These are phyloP conservation scores for Xylaria sp. DNA, from an alignment of 2,329 filamentous ascomycete genomes.

Conservation along the genomic window DNA sequence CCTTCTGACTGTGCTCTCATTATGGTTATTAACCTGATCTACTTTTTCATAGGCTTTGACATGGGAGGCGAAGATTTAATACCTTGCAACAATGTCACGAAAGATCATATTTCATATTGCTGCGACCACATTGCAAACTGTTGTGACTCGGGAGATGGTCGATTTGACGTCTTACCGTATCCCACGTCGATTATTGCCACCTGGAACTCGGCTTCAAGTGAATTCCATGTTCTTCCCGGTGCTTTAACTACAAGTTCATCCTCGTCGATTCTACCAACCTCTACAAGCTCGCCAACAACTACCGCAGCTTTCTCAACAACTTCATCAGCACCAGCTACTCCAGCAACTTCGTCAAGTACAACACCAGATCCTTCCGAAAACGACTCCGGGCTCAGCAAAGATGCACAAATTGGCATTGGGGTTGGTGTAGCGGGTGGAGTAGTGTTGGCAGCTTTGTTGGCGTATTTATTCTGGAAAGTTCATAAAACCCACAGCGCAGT, in stretches of 20 bases:
- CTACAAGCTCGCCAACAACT: background rate
- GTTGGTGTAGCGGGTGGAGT: slow-evolving; percentile 6
- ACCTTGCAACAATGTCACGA: slow-evolving; percentile 20
- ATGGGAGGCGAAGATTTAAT: slow-evolving; percentile 15
- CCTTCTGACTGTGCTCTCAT: background rate
- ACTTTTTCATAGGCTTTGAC: background rate
- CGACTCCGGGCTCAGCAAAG: background rate
- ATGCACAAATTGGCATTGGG: background rate
- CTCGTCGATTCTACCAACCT: background rate
- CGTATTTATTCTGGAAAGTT: background rate
- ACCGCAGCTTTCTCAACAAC: background rate
- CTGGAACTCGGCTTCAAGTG: slow-evolving; percentile 5
- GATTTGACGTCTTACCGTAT: slow-evolving; percentile 13
- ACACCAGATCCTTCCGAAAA: background rate
- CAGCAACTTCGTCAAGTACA: background rate
- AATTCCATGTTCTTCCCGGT: background rate
- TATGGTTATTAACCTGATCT: background rate
- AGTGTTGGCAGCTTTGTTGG: background rate
- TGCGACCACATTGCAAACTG: slow-evolving; percentile 11
- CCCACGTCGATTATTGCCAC: slow-evolving; percentile 8
- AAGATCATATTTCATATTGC: slow-evolving; percentile 13
- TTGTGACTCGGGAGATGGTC: slow-evolving; percentile 17
- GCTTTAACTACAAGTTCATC: background rate
- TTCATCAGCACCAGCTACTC: background rate
- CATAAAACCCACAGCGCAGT: background rate